phyloP scores from a whole-genome alignment of 1,284 basidiomycete genomes.

The Lentinus polychrous region DNA sequence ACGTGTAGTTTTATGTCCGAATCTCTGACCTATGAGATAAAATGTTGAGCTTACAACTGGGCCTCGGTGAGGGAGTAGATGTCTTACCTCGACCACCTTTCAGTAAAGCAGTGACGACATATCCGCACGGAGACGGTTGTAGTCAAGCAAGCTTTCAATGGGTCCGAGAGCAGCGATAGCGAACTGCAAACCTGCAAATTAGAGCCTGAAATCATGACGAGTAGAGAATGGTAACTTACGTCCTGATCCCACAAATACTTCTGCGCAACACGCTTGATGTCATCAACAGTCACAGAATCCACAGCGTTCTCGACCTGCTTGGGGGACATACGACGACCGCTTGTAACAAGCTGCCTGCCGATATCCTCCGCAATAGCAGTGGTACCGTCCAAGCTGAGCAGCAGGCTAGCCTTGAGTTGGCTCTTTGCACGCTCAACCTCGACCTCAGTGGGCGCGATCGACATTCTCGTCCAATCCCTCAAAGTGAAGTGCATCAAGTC shows the following conservation, averaged over 20 bases:
- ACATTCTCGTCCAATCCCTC: slow-evolving; percentile 97
- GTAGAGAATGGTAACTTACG: slow-evolving; percentile 40
- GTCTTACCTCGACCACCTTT: slow-evolving; percentile 16
- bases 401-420: slow-evolving; percentile 92
- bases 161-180: slow-evolving; percentile 80
- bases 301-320: slow-evolving; percentile 92
- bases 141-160: slow-evolving; percentile 84
- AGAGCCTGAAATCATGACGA: background rate
- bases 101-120: slow-evolving; percentile 77
- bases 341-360: slow-evolving; percentile 93
- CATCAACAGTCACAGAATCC: slow-evolving; percentile 82
- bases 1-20: slow-evolving; percentile 1
- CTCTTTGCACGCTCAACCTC: slow-evolving; percentile 98
- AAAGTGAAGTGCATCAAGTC: slow-evolving; percentile 94
- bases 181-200: slow-evolving; percentile 40
- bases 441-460: slow-evolving; percentile 73
- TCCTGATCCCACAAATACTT: slow-evolving; percentile 98
- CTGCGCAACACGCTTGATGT: slow-evolving; percentile 92
- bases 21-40: background rate
- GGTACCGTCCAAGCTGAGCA: slow-evolving; percentile 89
- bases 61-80: background rate
- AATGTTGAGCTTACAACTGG: background rate
- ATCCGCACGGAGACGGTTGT: slow-evolving; percentile 75
- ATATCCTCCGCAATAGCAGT: slow-evolving; percentile 98
- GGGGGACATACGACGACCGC: slow-evolving; percentile 85